Evolutionary conservation across 805 yeast genomes (phyloP).

Genomic region (Candida berthetii): DNA sequence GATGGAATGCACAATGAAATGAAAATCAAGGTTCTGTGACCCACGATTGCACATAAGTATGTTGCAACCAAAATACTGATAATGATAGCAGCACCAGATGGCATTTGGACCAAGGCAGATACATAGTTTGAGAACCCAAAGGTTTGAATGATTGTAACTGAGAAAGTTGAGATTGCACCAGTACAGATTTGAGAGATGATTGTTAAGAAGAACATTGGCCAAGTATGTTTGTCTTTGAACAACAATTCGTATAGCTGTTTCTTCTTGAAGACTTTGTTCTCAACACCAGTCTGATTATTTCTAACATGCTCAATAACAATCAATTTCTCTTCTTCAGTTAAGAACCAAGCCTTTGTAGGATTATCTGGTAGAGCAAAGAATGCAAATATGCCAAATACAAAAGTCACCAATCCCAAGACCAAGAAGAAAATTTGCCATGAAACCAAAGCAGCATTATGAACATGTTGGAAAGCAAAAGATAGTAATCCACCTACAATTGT

Average conservation of each 20-base stretch:
- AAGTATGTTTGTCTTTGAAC: slow-evolving; percentile 35
- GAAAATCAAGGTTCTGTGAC: slow-evolving; percentile 26
- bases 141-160: slow-evolving; percentile 26
- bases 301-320: slow-evolving; percentile 34
- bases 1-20: slow-evolving; percentile 38
- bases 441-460: slow-evolving; percentile 28
- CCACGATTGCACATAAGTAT: slow-evolving; percentile 27
- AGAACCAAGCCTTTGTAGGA: slow-evolving; percentile 26
- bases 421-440: slow-evolving; percentile 57
- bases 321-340: slow-evolving; percentile 30
- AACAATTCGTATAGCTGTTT: slow-evolving; percentile 36
- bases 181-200: slow-evolving; percentile 38
- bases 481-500: slow-evolving; percentile 37
- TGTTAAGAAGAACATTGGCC: slow-evolving; percentile 37
- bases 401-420: slow-evolving; percentile 46
- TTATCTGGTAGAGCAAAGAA: slow-evolving; percentile 42
- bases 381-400: slow-evolving; percentile 38
- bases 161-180: slow-evolving; percentile 29
- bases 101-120: slow-evolving; percentile 44
- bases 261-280: slow-evolving; percentile 32
- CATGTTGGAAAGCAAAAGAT: slow-evolving; percentile 47
- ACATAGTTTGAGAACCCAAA: slow-evolving; percentile 33
- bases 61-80: slow-evolving; percentile 32
- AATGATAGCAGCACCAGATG: slow-evolving; percentile 43
- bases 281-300: slow-evolving; percentile 40